Evolutionary conservation across 176 grass and related monocot species (phyloP).

Genomic region (Hsuehochloa calcarea): DNA sequence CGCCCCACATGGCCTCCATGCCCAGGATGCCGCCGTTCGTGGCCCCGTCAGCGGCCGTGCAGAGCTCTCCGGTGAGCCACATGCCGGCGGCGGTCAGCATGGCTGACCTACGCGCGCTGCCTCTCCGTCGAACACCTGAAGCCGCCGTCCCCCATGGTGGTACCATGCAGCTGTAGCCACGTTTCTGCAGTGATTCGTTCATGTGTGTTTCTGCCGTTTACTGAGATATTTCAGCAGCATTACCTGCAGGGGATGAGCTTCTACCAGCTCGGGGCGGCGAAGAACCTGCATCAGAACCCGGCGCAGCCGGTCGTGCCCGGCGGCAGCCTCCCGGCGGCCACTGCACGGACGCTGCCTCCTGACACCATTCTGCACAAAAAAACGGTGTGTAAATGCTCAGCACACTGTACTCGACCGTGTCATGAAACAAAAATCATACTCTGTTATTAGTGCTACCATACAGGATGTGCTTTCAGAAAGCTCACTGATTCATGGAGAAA

Average conservation of each 20-base stretch:
- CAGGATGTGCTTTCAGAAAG: not conserved
- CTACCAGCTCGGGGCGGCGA: constrained; percentile 40
- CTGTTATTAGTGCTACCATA: not conserved
- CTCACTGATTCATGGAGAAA: not conserved
- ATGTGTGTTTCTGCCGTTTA: not conserved
- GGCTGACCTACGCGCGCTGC: constrained; percentile 32
- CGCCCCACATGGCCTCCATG: constrained; percentile 30
- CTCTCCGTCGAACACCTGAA: constrained; percentile 46
- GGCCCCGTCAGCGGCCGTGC: constrained; percentile 20
- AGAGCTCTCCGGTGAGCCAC: constrained; percentile 18
- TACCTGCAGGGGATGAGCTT: constrained; percentile 49
- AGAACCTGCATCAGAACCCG: constrained; percentile 40
- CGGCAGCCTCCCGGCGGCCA: not conserved
- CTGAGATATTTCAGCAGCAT: constrained; percentile 35
- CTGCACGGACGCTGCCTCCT: not conserved
- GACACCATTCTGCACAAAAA: constrained; percentile 40
- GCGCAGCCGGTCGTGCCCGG: not conserved
- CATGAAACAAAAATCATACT: not conserved
- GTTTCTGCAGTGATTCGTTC: not conserved
- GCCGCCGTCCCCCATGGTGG: constrained; percentile 29
- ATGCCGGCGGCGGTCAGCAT: constrained; percentile 38
- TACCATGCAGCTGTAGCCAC: not conserved
- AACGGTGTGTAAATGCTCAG: constrained; percentile 20
- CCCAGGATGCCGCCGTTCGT: constrained; percentile 45
- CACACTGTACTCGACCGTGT: not conserved